phyloP scores from a whole-genome alignment of 2,329 filamentous ascomycete species.

The Exserohilum turcica region DNA sequence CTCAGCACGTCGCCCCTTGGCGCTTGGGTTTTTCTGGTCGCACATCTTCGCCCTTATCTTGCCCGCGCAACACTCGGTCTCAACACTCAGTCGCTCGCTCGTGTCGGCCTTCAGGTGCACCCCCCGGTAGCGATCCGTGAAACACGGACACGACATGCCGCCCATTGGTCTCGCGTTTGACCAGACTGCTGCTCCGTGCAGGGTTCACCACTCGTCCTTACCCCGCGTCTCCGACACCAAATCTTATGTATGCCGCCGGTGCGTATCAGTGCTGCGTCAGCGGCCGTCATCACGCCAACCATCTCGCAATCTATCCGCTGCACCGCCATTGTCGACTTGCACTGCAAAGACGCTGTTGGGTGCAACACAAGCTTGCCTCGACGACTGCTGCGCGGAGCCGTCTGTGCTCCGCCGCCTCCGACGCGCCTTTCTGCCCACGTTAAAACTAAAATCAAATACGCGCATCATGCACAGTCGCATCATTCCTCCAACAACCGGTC shows the following conservation, averaged over 20 bases:
- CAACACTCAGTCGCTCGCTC: background rate
- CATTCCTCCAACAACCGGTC: background rate
- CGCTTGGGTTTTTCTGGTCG: background rate
- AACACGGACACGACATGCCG: slow-evolving; percentile 9
- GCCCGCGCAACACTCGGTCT: background rate
- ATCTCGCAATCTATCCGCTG: background rate
- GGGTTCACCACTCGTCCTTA: slow-evolving; percentile 8
- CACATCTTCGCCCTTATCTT: background rate
- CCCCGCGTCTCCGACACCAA: slow-evolving; percentile 4
- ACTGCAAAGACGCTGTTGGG: background rate
- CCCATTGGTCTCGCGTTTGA: slow-evolving; percentile 5
- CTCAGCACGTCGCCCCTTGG: background rate
- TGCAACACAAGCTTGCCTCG: background rate
- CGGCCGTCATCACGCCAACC: slow-evolving; percentile 3
- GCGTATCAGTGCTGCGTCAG: slow-evolving; percentile 10
- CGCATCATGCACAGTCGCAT: background rate
- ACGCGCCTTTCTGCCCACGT: background rate
- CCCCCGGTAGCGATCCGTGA: slow-evolving; percentile 4
- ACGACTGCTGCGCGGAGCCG: background rate
- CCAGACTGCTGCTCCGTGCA: background rate
- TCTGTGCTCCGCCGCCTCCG: background rate
- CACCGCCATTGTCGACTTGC: slow-evolving; percentile 1
- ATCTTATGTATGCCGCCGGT: background rate
- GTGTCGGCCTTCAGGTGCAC: too few relatives aligned
- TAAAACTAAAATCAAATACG: background rate